phyloP scores from a whole-genome alignment of 2,329 filamentous ascomycete species.

The Alternaria ethzedia region DNA sequence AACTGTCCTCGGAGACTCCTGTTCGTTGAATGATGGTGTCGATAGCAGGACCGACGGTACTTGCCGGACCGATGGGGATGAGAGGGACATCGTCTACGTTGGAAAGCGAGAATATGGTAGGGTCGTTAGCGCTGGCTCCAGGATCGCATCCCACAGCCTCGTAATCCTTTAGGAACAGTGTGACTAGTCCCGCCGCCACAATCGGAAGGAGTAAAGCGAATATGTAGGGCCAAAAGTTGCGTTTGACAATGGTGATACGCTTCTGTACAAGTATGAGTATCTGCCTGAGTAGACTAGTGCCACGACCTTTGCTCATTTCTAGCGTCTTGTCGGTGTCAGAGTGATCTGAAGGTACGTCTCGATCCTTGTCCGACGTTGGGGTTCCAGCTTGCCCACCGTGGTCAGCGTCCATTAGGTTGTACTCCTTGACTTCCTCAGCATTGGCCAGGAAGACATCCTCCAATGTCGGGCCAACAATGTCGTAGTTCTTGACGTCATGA shows the following conservation, averaged over 20 bases:
- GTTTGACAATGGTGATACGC: constrained; percentile 75
- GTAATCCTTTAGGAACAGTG: constrained; percentile 72
- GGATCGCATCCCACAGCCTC: constrained; percentile 57
- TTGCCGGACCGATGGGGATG: constrained; percentile 52
- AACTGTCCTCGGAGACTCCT: constrained; percentile 31
- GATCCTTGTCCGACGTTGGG: constrained; percentile 26
- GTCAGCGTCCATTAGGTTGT: constrained; percentile 47
- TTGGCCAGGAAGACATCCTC: constrained; percentile 91
- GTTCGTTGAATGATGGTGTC: constrained; percentile 36
- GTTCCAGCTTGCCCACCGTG: constrained; percentile 26
- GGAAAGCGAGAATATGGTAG: constrained; percentile 37
- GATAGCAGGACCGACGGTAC: constrained; percentile 34
- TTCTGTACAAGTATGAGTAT: constrained; percentile 78
- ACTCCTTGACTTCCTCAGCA: constrained; percentile 75
- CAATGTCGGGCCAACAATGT: constrained; percentile 86
- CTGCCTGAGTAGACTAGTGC: constrained; percentile 73
- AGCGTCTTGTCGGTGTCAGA: constrained; percentile 39
- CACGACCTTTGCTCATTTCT: constrained; percentile 69
- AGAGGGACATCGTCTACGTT: constrained; percentile 31
- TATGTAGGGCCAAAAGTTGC: constrained; percentile 78
- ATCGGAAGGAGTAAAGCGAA: constrained; percentile 80
- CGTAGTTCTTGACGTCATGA: constrained; percentile 74
- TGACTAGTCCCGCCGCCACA: constrained; percentile 78
- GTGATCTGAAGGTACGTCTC: constrained; percentile 36
- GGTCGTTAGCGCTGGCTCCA: constrained; percentile 42